A percentile compares a stretch with the other conserved stretches of the same genome.
phyloP scores from a whole-genome alignment of 176 grass and related monocot genomes.

The Hsuehochloa calcarea region DNA sequence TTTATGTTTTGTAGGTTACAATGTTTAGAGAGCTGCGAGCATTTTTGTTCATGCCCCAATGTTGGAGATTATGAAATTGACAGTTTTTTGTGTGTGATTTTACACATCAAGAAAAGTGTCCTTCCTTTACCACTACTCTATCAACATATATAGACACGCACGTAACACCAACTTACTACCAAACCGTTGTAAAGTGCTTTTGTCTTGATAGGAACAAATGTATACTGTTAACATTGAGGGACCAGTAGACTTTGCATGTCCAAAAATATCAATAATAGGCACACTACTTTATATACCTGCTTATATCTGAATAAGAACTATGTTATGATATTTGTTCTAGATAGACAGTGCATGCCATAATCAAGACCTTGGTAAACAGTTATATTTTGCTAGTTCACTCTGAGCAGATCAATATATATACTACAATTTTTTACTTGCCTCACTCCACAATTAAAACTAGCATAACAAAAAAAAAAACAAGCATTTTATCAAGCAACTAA shows the following conservation, averaged over 20 bases:
- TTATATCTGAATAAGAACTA: not conserved
- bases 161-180: slow-evolving; percentile 46
- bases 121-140: slow-evolving; percentile 46
- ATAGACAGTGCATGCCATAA: not conserved
- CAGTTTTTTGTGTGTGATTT: slow-evolving; percentile 28
- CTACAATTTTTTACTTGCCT: not conserved
- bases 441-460: not conserved
- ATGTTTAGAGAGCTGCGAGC: not conserved
- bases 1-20: not conserved
- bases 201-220: slow-evolving; percentile 42
- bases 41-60: slow-evolving; percentile 36
- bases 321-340: not conserved
- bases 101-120: slow-evolving; percentile 21
- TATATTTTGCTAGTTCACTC: not conserved
- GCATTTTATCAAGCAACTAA: not conserved
- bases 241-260: slow-evolving; percentile 12
- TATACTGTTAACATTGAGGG: slow-evolving; percentile 32
- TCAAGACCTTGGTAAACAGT: not conserved
- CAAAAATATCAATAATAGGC: slow-evolving; percentile 22
- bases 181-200: slow-evolving; percentile 43
- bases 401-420: not conserved
- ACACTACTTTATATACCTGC: slow-evolving; percentile 16
- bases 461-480: not conserved
- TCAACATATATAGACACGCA: slow-evolving; percentile 24
- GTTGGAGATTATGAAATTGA: slow-evolving; percentile 23